These are phyloP conservation scores for Ophiostoma quercus DNA, from an alignment of 2,329 filamentous ascomycete genomes.

Conservation along the genomic window DNA sequence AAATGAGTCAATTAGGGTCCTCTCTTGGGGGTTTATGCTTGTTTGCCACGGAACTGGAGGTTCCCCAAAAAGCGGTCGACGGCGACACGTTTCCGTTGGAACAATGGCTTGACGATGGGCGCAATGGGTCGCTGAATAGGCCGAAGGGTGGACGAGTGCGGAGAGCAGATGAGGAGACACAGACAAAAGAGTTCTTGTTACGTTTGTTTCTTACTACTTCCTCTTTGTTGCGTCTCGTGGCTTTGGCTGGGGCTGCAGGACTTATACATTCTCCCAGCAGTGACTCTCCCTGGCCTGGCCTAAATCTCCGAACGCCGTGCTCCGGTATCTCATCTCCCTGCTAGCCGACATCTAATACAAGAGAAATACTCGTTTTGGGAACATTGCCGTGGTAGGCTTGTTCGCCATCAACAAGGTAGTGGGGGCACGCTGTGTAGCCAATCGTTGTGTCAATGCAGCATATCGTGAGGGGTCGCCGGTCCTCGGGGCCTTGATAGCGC, in stretches of 20 bases:
- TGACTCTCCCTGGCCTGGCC: neutral
- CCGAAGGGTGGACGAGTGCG: neutral
- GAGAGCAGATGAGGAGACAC: neutral
- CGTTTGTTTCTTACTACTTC: neutral
- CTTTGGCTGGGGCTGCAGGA: constrained; percentile 1
- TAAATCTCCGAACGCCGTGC: constrained; percentile 21
- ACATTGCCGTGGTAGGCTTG: constrained; percentile 14
- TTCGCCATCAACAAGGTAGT: neutral
- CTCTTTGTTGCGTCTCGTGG: neutral
- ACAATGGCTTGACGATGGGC: neutral
- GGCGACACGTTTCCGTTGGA: constrained; percentile 3
- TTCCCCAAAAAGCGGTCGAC: constrained; percentile 2
- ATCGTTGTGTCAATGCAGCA: neutral
- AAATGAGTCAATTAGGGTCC: constrained; percentile 8
- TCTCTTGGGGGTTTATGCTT: neutral
- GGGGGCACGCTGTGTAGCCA: neutral
- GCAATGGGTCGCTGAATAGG: neutral
- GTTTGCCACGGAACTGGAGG: neutral
- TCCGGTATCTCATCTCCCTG: neutral
- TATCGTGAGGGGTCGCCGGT: neutral
- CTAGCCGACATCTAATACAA: neutral
- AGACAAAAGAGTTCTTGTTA: constrained; percentile 6
- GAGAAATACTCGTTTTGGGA: constrained; percentile 2
- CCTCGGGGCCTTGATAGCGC: neutral
- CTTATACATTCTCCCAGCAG: constrained; percentile 1